Evolutionary conservation across 225 moss, liverwort and hornwort genomes (phyloP), one percentile per base, ranked within the genome.

Genomic region (Pseudoscleropodium purum): DNA sequence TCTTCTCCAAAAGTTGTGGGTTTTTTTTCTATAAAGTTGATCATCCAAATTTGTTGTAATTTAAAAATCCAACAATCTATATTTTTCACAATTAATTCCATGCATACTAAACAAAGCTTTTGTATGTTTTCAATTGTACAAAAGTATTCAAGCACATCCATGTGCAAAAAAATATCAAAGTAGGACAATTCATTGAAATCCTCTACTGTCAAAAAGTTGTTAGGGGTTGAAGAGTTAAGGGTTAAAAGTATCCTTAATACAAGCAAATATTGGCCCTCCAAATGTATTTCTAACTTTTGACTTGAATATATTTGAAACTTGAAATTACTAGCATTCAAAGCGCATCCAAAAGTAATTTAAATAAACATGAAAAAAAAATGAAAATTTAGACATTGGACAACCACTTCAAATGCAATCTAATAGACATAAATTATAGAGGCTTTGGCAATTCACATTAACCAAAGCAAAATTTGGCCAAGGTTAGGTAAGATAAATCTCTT

Each of bases 191-290:
- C 47, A 47, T 47, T 47, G 47, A 47, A 47, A 47, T 47, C 10
- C 9, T 47, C 8, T 10, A 47, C 7, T 47, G 47, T 47, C 47
- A 47, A 47, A 47, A 47, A 47, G 47, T 47, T 47, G 47, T 47
- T 47, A 8, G 47, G 47, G 47, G 9, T 47, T 47, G 47, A 47
- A 16, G 52, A 5, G 15, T 67, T 67, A 11, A 67, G 20, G 20
- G 11, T 0, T 67, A 21, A 23, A 7, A n/a, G 4, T n/a, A n/a
- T n/a, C n/a, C 0, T n/a, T 1, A n/a, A 0, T 69, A 6, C n/a
- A n/a, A n/a, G 0, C 1, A 1, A 0, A 21, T 21, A 37, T 37
- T 37, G 21, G 4, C 6, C 37, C 6, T 69, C 13, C 13, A n/a
- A n/a, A 69, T n/a, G 21, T 13, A 20, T 21, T 37, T 37, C 2